Base-by-base conservation (phyloP, 2,329 filamentous ascomycete species). In the Didymella sp. region DNA sequence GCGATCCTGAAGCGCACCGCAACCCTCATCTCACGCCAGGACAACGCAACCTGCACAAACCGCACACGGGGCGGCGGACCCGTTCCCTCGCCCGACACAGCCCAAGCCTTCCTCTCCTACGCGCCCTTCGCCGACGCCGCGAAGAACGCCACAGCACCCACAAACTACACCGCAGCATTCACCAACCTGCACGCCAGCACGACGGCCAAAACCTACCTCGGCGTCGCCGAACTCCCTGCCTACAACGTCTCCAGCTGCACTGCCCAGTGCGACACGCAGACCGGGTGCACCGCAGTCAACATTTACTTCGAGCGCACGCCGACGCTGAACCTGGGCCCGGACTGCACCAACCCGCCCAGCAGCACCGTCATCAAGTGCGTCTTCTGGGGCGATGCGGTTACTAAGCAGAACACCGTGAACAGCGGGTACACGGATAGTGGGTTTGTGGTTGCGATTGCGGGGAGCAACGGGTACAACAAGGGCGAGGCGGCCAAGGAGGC, bases 191-290 rank as follows among this genome's bases (percentile, higher is more conserved):
- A 69, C 25, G 66, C 63, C 33, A 66, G 71, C 24, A 69, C 55
- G 42, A 63, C 59, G 11, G 58, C 56, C 6, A 43, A 42, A 13
- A 57, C 25, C 1, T 73, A 69, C 49, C 49, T 75, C 8, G 66
- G 64, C 21, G 64, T 61, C 42, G 46, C 59, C 1, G 55, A 56
- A 8, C 51, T 75, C 13, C 54, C 62, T 8, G 42, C 53, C 12
- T 77, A 76, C 61, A 60, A 71, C 49, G 49, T 65, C 3, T 30
- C 35, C 2, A 38, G 51, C 8, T 77, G 74, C 58, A 62, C 73
- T 22, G 40, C 53, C 1, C 56, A 63, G 9, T 72, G 69, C 51
- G 51, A 65, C 35, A 35, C 30, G 2, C 50, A 52, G 25, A 17
- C 22, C 1, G 49, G 55, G 4, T 72, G 67, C 51, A 47, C 62